Conservation (phyloP, 2,329 filamentous ascomycete genomes). For the Nemania diffusa region DNA sequence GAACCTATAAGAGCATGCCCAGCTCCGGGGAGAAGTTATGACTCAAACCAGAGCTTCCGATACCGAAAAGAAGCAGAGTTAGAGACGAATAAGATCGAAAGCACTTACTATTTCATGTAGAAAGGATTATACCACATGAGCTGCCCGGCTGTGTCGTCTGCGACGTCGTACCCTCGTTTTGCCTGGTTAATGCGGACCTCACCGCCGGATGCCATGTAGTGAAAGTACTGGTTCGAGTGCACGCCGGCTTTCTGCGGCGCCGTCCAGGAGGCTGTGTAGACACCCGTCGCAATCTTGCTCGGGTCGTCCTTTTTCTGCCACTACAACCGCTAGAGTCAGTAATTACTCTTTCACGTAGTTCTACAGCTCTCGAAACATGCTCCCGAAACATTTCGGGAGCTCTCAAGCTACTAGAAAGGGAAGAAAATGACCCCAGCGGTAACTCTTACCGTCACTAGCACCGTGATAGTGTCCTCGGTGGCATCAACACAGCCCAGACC, state of each 20-base stretch:
- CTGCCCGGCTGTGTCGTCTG: slow-evolving; percentile 77
- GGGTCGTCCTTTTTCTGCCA: slow-evolving; percentile 81
- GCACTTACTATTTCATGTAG: slow-evolving; percentile 80
- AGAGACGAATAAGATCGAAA: not conserved
- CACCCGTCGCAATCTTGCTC: slow-evolving; percentile 79
- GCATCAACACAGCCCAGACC: slow-evolving; percentile 79
- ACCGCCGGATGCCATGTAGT: slow-evolving; percentile 86
- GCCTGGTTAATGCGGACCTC: slow-evolving; percentile 93
- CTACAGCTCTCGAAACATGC: too few species aligned
- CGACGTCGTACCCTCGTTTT: slow-evolving; percentile 92
- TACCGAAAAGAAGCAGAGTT: not conserved
- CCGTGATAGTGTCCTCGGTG: slow-evolving; percentile 93
- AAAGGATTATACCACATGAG: slow-evolving; percentile 93
- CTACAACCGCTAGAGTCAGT: too few species aligned
- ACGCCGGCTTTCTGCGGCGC: slow-evolving; percentile 92
- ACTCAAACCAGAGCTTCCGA: not conserved
- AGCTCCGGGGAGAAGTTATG: not conserved
- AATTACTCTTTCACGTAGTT: too few species aligned
- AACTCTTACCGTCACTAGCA: slow-evolving; percentile 88
- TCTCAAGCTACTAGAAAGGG: too few species aligned
- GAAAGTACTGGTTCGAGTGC: slow-evolving; percentile 98
- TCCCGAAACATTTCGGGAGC: too few species aligned
- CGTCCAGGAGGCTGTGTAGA: slow-evolving; percentile 95
- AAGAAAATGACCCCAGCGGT: too few species aligned
- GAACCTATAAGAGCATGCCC: not conserved